Evolutionary conservation across 2,329 filamentous ascomycete genomes (phyloP).

Genomic region (Simplicillium sp.): DNA sequence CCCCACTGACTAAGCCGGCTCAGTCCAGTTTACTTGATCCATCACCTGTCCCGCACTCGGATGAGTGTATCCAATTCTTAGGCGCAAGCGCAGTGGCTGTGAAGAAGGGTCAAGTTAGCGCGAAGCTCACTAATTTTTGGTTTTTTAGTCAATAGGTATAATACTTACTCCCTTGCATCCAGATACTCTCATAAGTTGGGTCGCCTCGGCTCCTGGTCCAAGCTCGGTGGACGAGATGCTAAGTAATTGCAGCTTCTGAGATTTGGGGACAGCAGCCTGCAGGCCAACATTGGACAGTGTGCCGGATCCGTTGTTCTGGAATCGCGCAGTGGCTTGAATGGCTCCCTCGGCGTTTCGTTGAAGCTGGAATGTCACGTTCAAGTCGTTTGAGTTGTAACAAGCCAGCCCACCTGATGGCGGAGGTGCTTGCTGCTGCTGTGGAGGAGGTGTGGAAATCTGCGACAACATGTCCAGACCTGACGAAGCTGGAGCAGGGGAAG

Average conservation of each 20-base stretch:
- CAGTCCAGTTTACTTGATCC: constrained; percentile 96
- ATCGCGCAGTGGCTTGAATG: constrained; percentile 75
- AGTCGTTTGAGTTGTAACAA: constrained; percentile 80
- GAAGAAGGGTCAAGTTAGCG: constrained; percentile 9
- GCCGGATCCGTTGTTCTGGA: constrained; percentile 66
- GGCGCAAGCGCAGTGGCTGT: constrained; percentile 73
- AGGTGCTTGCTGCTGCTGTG: constrained; percentile 27
- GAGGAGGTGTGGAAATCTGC: constrained; percentile 34
- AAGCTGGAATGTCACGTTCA: constrained; percentile 71
- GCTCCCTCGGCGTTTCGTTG: constrained; percentile 72
- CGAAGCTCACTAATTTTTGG: background rate
- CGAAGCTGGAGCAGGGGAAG: constrained; percentile 26
- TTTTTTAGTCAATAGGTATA: background rate
- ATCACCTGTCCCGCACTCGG: constrained; percentile 61
- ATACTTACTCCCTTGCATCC: constrained; percentile 79
- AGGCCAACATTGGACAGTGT: constrained; percentile 67
- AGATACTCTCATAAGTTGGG: constrained; percentile 81
- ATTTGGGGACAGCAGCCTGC: constrained; percentile 93
- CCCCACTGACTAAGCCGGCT: constrained; percentile 43
- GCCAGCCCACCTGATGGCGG: constrained; percentile 47
- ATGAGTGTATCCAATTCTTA: constrained; percentile 75
- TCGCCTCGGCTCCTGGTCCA: constrained; percentile 69
- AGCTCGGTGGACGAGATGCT: constrained; percentile 78
- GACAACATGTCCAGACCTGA: constrained; percentile 41
- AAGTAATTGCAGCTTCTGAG: constrained; percentile 85